Evolutionary conservation across 345 rosid genomes (phyloP).

Genomic region (Arabidopsis arenosa): DNA sequence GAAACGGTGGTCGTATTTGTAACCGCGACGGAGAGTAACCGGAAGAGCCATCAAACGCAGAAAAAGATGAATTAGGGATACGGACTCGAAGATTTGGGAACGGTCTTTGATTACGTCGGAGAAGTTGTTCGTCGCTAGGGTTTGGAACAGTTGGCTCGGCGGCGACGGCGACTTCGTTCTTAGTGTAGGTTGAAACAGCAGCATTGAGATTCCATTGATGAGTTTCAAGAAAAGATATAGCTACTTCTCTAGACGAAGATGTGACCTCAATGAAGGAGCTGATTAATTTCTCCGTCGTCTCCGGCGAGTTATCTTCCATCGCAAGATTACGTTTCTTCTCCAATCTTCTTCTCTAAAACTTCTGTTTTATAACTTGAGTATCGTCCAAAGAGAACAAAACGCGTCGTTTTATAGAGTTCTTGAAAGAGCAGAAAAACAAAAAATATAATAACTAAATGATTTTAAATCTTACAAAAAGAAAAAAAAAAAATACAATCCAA

Average conservation of each 20-base stretch:
- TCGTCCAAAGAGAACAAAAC: background rate
- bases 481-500: slow-evolving; percentile 29
- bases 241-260: slow-evolving; percentile 69
- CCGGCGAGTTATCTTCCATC: slow-evolving; percentile 16
- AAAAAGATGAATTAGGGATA: slow-evolving; percentile 37
- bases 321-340: slow-evolving; percentile 15
- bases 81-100: background rate
- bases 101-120: slow-evolving; percentile 13
- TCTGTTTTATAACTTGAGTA: background rate
- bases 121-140: slow-evolving; percentile 20
- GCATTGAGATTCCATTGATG: slow-evolving; percentile 75
- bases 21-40: slow-evolving; percentile 52
- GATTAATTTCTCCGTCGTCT: slow-evolving; percentile 38
- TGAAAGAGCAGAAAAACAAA: background rate
- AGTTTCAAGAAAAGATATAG: slow-evolving; percentile 69
- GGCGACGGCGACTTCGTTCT: slow-evolving; percentile 42
- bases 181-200: slow-evolving; percentile 75
- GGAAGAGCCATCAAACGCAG: slow-evolving; percentile 44
- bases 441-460: background rate
- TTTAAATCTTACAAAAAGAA: background rate
- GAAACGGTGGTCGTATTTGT: slow-evolving; percentile 48
- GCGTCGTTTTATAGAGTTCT: background rate
- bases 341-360: background rate
- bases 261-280: slow-evolving; percentile 64
- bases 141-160: slow-evolving; percentile 14